These are phyloP conservation scores for Paracorniculantispora psalliotae DNA, from an alignment of 2,329 filamentous ascomycete species.

Conservation along the genomic window DNA sequence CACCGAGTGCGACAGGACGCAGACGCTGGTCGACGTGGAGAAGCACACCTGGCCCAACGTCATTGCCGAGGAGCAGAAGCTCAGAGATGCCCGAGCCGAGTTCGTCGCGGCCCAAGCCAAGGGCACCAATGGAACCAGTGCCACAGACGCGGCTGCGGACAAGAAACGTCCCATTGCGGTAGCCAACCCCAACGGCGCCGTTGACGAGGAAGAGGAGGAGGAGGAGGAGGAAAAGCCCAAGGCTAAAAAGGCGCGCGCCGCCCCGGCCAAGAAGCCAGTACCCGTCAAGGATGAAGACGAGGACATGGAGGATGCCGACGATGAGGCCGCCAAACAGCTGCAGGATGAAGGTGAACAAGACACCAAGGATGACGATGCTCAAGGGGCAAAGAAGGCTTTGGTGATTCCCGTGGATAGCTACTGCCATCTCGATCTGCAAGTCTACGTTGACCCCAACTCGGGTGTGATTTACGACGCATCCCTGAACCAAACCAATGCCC, in stretches of 20 bases:
- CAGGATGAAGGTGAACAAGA: constrained; percentile 25
- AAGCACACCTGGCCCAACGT: constrained; percentile 24
- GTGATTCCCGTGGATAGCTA: constrained; percentile 48
- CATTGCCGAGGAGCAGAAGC: constrained; percentile 19
- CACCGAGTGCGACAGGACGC: constrained; percentile 42
- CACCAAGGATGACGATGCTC: constrained; percentile 34
- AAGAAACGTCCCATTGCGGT: constrained; percentile 25
- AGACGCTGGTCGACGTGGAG: constrained; percentile 21
- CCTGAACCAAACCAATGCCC: constrained; percentile 70
- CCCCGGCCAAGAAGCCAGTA: constrained; percentile 19
- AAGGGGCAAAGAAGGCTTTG: constrained; percentile 41
- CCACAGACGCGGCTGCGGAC: neutral
- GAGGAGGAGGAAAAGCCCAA: constrained; percentile 35
- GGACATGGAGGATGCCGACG: constrained; percentile 23
- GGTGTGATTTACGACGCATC: constrained; percentile 73
- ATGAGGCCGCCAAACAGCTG: constrained; percentile 31
- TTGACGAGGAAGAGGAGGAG: constrained; percentile 33
- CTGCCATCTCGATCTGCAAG: constrained; percentile 36
- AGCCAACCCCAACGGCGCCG: constrained; percentile 20
- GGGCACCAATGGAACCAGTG: constrained; percentile 11
- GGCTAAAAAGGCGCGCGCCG: constrained; percentile 34
- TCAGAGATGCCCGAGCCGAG: constrained; percentile 20
- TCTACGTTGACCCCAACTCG: constrained; percentile 58
- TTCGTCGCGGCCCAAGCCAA: constrained; percentile 19
- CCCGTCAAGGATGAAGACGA: constrained; percentile 17